Percentiles rank a stretch among this genome's conserved stretches.
phyloP scores from a whole-genome alignment of 331 rosid species.

The Telfairia occidentalis region DNA sequence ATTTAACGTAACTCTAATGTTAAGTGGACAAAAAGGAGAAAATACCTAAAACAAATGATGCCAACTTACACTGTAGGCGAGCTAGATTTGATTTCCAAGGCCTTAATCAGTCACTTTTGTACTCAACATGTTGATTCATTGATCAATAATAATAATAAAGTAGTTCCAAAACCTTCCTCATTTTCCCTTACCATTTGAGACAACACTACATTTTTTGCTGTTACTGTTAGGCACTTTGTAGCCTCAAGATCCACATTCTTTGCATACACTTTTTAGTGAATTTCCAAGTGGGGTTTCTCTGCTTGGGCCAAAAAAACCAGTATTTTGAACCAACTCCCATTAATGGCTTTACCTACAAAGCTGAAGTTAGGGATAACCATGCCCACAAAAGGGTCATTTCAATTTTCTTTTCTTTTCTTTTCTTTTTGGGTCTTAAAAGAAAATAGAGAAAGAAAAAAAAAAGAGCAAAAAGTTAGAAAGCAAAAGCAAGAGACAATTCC shows the following conservation, averaged over 20 bases:
- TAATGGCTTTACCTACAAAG: not conserved
- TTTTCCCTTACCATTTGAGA: not conserved
- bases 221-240: too few species aligned
- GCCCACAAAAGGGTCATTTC: not conserved
- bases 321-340: not conserved
- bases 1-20: not conserved
- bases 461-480: constrained; percentile 5
- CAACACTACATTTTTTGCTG: not conserved
- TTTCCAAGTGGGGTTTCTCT: not conserved
- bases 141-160: not conserved
- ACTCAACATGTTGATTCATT: not conserved
- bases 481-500: constrained; percentile 15
- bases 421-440: not conserved
- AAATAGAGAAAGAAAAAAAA: not conserved
- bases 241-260: not conserved
- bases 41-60: not conserved
- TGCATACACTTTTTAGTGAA: not conserved
- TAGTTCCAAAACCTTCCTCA: not conserved
- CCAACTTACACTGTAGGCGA: not conserved
- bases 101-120: not conserved
- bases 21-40: not conserved
- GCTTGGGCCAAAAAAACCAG: not conserved
- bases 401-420: not conserved
- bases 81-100: not conserved
- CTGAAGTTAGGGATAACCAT: not conserved